A percentile compares a stretch with the other conserved stretches of the same genome.
phyloP scores from a whole-genome alignment of 768 basidiomycete species.

The Psilocybe subaeruginosa region DNA sequence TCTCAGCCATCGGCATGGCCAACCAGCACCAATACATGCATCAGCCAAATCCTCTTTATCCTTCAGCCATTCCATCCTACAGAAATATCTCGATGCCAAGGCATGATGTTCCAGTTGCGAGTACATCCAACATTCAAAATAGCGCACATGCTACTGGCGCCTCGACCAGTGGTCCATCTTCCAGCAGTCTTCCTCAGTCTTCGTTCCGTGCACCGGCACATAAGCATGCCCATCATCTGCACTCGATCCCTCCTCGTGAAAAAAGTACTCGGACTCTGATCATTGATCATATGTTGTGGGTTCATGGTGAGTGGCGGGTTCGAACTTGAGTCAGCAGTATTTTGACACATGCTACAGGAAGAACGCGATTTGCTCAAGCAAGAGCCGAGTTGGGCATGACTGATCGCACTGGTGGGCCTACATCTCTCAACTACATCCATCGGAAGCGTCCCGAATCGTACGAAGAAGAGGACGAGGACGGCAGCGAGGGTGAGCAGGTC shows the following conservation, averaged over 20 bases:
- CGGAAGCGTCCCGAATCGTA: slow-evolving; percentile 75
- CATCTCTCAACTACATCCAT: slow-evolving; percentile 60
- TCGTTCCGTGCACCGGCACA: slow-evolving; percentile 77
- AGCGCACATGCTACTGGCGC: slow-evolving; percentile 13
- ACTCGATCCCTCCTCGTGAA: slow-evolving; percentile 84
- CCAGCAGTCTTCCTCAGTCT: slow-evolving; percentile 21
- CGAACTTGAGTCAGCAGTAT: not conserved
- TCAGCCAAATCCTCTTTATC: slow-evolving; percentile 15
- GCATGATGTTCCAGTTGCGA: slow-evolving; percentile 14
- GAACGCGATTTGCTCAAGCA: slow-evolving; percentile 82
- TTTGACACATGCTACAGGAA: slow-evolving; percentile 34
- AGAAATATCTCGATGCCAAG: slow-evolving; percentile 15
- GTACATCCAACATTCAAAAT: slow-evolving; percentile 12
- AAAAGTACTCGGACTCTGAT: slow-evolving; percentile 90
- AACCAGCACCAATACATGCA: slow-evolving; percentile 19
- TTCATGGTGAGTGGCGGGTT: slow-evolving; percentile 50
- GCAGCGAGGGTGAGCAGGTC: slow-evolving; percentile 66
- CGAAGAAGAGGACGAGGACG: slow-evolving; percentile 71
- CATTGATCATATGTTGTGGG: slow-evolving; percentile 88
- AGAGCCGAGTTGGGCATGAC: slow-evolving; percentile 87
- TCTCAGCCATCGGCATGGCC: slow-evolving; percentile 17
- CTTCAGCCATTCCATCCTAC: slow-evolving; percentile 12
- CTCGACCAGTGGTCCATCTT: slow-evolving; percentile 14
- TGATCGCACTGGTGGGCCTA: slow-evolving; percentile 73
- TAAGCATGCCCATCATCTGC: slow-evolving; percentile 86